Evolutionary conservation across 2,329 filamentous ascomycete species (phyloP).

Genomic region (Aureobasidium sp.): DNA sequence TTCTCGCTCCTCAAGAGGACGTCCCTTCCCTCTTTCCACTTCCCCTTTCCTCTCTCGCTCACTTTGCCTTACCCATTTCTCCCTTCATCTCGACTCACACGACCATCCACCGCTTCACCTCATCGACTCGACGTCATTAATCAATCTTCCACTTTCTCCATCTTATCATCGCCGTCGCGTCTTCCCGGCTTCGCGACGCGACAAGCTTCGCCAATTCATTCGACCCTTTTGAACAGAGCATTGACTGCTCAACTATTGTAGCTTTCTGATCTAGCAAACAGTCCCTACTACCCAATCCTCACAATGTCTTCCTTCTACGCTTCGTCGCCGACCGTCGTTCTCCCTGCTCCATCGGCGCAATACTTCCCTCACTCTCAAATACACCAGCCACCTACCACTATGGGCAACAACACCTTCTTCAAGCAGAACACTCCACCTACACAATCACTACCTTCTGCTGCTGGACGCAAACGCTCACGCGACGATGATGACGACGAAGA

Average conservation of each 20-base stretch:
- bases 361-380: slow-evolving; percentile 26
- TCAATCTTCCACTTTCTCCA: slow-evolving; percentile 9
- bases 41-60: not conserved
- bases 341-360: slow-evolving; percentile 34
- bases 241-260: slow-evolving; percentile 1
- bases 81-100: not conserved
- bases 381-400: slow-evolving; percentile 18
- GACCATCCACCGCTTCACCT: not conserved
- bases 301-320: slow-evolving; percentile 32
- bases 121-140: slow-evolving; percentile 13
- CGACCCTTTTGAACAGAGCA: not conserved
- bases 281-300: slow-evolving; percentile 24
- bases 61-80: not conserved
- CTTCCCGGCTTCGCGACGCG: slow-evolving; percentile 12
- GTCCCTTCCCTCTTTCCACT: not conserved
- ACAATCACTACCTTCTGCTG: slow-evolving; percentile 31
- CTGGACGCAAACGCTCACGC: slow-evolving; percentile 68
- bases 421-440: slow-evolving; percentile 23
- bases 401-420: slow-evolving; percentile 11
- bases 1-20: slow-evolving; percentile 5
- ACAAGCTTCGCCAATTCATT: slow-evolving; percentile 3
- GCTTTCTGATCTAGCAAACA: slow-evolving; percentile 17
- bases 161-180: slow-evolving; percentile 10
- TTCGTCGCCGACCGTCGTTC: slow-evolving; percentile 41
- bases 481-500: slow-evolving; percentile 65